A percentile compares a stretch with the other conserved stretches of the same genome.
phyloP scores from a whole-genome alignment of 306 rosid genomes.

The Cucurbita ficifolia region DNA sequence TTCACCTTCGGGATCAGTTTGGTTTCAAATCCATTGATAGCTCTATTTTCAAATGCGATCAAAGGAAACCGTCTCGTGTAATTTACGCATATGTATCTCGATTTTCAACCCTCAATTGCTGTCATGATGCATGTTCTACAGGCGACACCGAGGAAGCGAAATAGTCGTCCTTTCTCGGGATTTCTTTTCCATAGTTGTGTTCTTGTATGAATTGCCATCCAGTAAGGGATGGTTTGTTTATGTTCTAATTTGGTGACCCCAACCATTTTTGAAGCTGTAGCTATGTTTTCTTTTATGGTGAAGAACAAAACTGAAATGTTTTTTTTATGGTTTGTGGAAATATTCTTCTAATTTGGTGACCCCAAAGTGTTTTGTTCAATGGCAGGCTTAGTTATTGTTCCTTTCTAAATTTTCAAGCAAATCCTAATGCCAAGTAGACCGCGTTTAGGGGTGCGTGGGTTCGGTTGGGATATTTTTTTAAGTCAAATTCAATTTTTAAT shows the following conservation, averaged over 20 bases:
- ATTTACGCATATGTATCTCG: neutral
- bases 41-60: neutral
- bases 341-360: too few relatives aligned
- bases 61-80: neutral
- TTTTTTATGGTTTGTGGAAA: too few relatives aligned
- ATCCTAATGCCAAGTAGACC: too few relatives aligned
- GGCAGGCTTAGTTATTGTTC: too few relatives aligned
- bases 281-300: neutral
- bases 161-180: neutral
- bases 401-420: too few relatives aligned
- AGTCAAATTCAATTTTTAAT: too few relatives aligned
- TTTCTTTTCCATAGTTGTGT: neutral
- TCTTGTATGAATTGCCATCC: neutral
- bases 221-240: neutral
- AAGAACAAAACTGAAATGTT: neutral
- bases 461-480: too few relatives aligned
- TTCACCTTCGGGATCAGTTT: neutral
- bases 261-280: neutral
- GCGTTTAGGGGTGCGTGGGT: too few relatives aligned
- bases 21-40: neutral
- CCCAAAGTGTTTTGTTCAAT: too few relatives aligned
- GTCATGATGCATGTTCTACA: neutral
- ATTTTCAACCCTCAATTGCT: neutral
- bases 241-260: neutral
- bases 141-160: too few relatives aligned